These are phyloP conservation scores for Thecaphora thlaspeos DNA, from an alignment of 1,284 basidiomycete genomes.

Conservation along the genomic window DNA sequence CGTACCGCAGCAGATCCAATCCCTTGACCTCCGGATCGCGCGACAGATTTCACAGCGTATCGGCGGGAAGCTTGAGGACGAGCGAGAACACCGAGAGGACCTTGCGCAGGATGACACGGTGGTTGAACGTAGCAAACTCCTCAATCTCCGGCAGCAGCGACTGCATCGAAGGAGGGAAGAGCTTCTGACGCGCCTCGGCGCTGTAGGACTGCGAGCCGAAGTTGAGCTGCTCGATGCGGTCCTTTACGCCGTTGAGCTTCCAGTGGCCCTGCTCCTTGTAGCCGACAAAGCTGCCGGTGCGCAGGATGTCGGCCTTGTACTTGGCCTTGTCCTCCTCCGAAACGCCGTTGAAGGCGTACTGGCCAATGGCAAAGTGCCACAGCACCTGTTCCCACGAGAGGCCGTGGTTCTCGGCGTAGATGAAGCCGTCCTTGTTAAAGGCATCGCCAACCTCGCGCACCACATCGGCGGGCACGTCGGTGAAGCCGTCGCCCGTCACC, in stretches of 20 bases:
- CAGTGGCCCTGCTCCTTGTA: constrained; percentile 62
- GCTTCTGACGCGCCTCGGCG: constrained; percentile 16
- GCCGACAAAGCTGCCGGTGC: constrained; percentile 53
- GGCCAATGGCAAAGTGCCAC: constrained; percentile 55
- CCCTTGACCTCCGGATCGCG: constrained; percentile 58
- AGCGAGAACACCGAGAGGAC: constrained; percentile 59
- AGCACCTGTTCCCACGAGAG: constrained; percentile 47
- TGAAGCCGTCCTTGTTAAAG: constrained; percentile 50
- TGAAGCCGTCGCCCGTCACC: constrained; percentile 47
- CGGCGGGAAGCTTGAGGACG: constrained; percentile 60
- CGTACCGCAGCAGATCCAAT: constrained; percentile 60
- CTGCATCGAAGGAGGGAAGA: constrained; percentile 46
- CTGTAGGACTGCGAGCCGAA: constrained; percentile 57
- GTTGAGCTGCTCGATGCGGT: constrained; percentile 61
- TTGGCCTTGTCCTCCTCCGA: constrained; percentile 44
- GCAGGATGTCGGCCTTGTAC: constrained; percentile 51
- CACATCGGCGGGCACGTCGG: constrained; percentile 38
- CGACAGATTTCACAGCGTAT: constrained; percentile 60
- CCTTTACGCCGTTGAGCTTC: constrained; percentile 56
- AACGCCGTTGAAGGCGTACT: constrained; percentile 51
- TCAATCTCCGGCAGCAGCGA: constrained; percentile 56
- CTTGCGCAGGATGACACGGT: constrained; percentile 57
- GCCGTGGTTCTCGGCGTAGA: constrained; percentile 56
- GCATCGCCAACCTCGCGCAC: constrained; percentile 47
- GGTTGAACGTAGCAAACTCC: constrained; percentile 58